These are phyloP conservation scores for Rhodamnia rubescens DNA, from an alignment of 345 rosid species.

Conservation along the genomic window DNA sequence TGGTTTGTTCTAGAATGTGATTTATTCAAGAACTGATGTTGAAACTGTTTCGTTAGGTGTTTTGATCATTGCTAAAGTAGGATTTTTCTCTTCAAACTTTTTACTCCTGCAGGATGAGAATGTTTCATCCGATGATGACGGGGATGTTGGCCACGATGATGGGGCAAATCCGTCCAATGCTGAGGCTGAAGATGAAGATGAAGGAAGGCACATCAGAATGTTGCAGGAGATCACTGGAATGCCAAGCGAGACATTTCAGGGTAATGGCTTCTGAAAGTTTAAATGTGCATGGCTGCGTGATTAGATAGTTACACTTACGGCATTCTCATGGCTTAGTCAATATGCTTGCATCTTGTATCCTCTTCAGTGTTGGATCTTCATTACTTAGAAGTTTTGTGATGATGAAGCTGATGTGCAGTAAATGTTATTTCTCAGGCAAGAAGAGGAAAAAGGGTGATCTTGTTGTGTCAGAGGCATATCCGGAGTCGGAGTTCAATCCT, in stretches of 20 bases:
- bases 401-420: background rate
- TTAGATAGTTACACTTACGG: background rate
- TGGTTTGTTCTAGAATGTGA: background rate
- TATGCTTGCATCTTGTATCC: background rate
- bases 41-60: background rate
- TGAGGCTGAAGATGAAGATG: constrained; percentile 33
- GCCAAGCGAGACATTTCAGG: constrained; percentile 69
- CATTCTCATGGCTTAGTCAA: background rate
- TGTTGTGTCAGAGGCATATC: constrained; percentile 62
- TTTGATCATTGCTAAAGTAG: background rate
- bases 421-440: constrained; percentile 30
- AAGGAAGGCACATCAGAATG: constrained; percentile 63
- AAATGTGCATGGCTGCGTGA: background rate
- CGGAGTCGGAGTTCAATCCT: constrained; percentile 89
- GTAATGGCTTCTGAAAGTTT: constrained; percentile 19
- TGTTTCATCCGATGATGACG: constrained; percentile 41
- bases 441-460: constrained; percentile 31
- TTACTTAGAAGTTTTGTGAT: background rate
- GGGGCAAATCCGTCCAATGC: background rate
- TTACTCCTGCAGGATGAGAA: constrained; percentile 52
- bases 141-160: constrained; percentile 5
- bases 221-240: constrained; percentile 74
- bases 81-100: background rate
- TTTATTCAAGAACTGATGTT: background rate
- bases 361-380: background rate